A percentile compares a stretch with the other conserved stretches of the same genome.
Conservation (phyloP, 176 grass and related monocot species). For the Oryza coarctata region DNA sequence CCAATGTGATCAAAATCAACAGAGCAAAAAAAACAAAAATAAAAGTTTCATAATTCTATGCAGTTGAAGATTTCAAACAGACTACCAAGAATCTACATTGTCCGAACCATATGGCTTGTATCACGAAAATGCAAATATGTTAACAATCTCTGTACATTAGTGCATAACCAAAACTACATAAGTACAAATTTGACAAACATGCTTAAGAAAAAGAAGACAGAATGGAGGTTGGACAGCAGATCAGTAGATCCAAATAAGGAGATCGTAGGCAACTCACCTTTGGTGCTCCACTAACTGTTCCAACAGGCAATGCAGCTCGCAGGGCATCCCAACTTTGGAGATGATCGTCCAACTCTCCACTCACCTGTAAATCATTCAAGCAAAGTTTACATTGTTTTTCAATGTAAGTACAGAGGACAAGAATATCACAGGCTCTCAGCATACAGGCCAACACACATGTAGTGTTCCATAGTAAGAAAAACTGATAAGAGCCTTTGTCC, state of each 20-base stretch:
- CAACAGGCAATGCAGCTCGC: slow-evolving; percentile 81
- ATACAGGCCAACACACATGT: not conserved
- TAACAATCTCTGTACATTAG: not conserved
- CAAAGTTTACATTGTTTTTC: slow-evolving; percentile 25
- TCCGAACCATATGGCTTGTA: not conserved
- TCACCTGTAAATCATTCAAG: slow-evolving; percentile 50
- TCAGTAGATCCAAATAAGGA: slow-evolving; percentile 13
- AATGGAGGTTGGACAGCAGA: not conserved
- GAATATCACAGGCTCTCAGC: not conserved
- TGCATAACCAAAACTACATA: not conserved
- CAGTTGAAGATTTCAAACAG: not conserved
- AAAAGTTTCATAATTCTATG: not conserved
- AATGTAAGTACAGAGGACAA: not conserved
- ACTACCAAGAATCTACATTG: not conserved
- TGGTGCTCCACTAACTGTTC: slow-evolving; percentile 91
- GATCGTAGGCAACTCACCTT: slow-evolving; percentile 46
- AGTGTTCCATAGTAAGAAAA: not conserved
- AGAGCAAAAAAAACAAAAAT: not conserved
- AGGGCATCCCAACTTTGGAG: slow-evolving; percentile 85
- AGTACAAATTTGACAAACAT: slow-evolving; percentile 1
- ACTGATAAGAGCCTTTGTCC: not conserved
- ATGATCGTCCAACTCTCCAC: slow-evolving; percentile 61
- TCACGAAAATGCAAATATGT: not conserved
- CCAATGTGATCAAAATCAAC: not conserved
- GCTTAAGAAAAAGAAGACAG: not conserved